These are phyloP conservation scores for Colletotrichum cuscutae DNA, from an alignment of 2,329 filamentous ascomycete genomes.

Conservation along the genomic window DNA sequence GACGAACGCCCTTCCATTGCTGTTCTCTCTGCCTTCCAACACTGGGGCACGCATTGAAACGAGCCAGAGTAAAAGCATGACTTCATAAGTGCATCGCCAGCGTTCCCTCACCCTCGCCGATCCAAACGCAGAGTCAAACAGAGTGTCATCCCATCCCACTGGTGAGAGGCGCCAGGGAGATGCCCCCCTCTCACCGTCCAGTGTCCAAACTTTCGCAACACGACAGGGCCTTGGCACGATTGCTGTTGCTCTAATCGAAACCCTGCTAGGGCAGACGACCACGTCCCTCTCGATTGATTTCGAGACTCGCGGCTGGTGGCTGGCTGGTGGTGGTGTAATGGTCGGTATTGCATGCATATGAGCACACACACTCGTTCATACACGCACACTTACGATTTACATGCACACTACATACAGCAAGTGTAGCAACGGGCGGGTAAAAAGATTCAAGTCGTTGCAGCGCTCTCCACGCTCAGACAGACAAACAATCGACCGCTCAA, in stretches of 20 bases:
- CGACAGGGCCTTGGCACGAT: constrained; percentile 16
- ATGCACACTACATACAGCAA: neutral
- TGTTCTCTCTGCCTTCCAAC: neutral
- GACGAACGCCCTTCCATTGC: constrained; percentile 18
- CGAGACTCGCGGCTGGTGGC: neutral
- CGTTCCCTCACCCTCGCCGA: neutral
- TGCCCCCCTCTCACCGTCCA: neutral
- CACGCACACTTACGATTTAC: neutral
- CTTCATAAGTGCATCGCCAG: neutral
- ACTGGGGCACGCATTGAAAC: neutral
- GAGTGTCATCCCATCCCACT: constrained; percentile 27
- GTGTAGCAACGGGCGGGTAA: neutral
- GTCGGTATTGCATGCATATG: neutral
- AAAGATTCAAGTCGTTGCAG: neutral
- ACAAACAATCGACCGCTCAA: neutral
- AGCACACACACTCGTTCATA: neutral
- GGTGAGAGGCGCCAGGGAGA: neutral
- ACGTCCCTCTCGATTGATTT: neutral
- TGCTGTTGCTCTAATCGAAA: constrained; percentile 9
- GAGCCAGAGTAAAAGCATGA: neutral
- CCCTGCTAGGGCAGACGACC: neutral
- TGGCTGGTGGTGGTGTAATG: neutral
- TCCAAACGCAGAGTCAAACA: constrained; percentile 7
- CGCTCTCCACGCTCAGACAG: neutral
- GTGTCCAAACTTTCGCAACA: constrained; percentile 11